A percentile compares a stretch with the other conserved stretches of the same genome.
phyloP scores from a whole-genome alignment of 2,329 filamentous ascomycete genomes.

The Thielaviopsis euricoi region DNA sequence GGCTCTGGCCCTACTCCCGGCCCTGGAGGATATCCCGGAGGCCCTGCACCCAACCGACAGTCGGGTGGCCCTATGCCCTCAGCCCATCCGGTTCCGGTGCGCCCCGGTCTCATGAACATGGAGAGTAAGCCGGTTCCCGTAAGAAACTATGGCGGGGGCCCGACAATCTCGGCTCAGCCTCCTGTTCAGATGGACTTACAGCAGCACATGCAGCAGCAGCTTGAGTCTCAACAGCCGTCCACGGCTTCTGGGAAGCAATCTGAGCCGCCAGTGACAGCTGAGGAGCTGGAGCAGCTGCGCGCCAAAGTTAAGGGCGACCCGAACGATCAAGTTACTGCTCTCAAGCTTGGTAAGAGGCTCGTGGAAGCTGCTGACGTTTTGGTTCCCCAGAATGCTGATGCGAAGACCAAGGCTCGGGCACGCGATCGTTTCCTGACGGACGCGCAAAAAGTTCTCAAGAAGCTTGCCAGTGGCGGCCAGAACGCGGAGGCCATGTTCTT shows the following conservation, averaged over 20 bases:
- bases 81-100: slow-evolving; percentile 45
- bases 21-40: not conserved
- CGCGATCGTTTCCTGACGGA: slow-evolving; percentile 75
- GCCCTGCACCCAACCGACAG: slow-evolving; percentile 2
- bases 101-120: slow-evolving; percentile 42
- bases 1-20: not conserved
- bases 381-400: slow-evolving; percentile 45
- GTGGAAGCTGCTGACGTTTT: slow-evolving; percentile 72
- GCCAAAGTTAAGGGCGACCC: slow-evolving; percentile 54
- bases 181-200: slow-evolving; percentile 17
- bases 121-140: slow-evolving; percentile 41
- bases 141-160: slow-evolving; percentile 30
- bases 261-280: slow-evolving; percentile 50
- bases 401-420: slow-evolving; percentile 54
- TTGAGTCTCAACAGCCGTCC: slow-evolving; percentile 16
- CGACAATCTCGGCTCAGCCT: slow-evolving; percentile 22
- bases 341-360: slow-evolving; percentile 65
- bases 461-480: slow-evolving; percentile 49
- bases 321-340: slow-evolving; percentile 51
- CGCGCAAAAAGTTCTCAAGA: slow-evolving; percentile 82
- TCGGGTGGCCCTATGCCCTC: slow-evolving; percentile 3
- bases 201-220: slow-evolving; percentile 17
- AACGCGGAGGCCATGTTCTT: slow-evolving; percentile 87
- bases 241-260: slow-evolving; percentile 12
- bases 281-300: slow-evolving; percentile 63